Percentiles rank a stretch among this genome's conserved stretches.
Conservation (phyloP, 345 rosid genomes). For the Hibiscus trionum region DNA sequence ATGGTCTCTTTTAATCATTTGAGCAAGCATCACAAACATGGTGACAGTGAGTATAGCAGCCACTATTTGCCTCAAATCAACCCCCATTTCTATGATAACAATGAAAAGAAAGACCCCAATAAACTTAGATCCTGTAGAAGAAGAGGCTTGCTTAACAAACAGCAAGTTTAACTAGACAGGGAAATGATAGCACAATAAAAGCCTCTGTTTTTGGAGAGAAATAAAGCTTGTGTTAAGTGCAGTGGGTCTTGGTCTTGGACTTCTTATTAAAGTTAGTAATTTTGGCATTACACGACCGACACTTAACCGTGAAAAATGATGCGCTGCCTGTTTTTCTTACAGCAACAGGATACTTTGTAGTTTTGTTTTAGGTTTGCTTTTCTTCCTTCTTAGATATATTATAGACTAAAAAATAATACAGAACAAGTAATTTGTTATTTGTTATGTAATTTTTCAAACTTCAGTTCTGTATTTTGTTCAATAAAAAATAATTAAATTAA, state of each 20-base stretch:
- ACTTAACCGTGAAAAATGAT: slow-evolving; percentile 1
- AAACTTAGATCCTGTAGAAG: not conserved
- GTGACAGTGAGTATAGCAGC: slow-evolving; percentile 89
- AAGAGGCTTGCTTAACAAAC: not conserved
- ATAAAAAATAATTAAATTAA: no score
- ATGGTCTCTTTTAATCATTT: slow-evolving; percentile 95
- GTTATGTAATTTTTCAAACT: no score
- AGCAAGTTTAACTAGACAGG: slow-evolving; percentile 1
- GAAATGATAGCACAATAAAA: not conserved
- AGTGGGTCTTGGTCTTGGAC: not conserved
- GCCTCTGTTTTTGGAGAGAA: not conserved
- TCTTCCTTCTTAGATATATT: not conserved
- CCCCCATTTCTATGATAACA: slow-evolving; percentile 40
- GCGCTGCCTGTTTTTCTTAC: slow-evolving; percentile 5
- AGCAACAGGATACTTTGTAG: not conserved
- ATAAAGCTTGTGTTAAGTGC: not conserved
- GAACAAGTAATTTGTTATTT: no score
- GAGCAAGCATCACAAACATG: slow-evolving; percentile 94
- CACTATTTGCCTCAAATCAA: slow-evolving; percentile 92
- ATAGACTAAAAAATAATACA: no score
- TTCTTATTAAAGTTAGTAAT: not conserved
- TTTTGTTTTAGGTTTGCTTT: not conserved
- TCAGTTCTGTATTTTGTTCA: no score
- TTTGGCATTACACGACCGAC: slow-evolving; percentile 17
- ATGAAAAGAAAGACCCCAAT: not conserved